Conservation (phyloP, 208 protist genomes). For the Leishmania arabica region DNA sequence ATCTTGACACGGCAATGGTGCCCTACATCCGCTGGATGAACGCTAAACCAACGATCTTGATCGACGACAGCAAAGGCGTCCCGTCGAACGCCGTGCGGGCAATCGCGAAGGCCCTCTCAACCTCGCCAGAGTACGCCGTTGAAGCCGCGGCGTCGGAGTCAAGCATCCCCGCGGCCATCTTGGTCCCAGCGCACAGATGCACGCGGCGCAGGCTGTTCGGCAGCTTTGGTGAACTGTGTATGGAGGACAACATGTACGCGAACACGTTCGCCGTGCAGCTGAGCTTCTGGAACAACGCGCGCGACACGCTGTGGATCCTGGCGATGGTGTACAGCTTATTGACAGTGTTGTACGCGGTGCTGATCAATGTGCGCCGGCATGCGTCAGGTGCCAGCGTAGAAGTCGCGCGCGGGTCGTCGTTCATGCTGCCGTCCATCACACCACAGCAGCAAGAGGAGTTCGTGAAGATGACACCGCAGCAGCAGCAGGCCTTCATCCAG, state of each 20-base stretch:
- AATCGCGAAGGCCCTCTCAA: neutral
- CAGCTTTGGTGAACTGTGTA: slow-evolving; percentile 56
- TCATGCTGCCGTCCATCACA: slow-evolving; percentile 21
- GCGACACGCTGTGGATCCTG: slow-evolving; percentile 73
- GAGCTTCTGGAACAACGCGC: slow-evolving; percentile 61
- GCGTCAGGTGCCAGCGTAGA: neutral
- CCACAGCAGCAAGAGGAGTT: slow-evolving; percentile 45
- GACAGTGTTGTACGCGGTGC: slow-evolving; percentile 55
- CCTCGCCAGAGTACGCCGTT: neutral
- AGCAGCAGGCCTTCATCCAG: slow-evolving; percentile 54
- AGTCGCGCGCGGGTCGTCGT: neutral
- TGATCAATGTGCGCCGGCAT: slow-evolving; percentile 53
- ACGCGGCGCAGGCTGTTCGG: slow-evolving; percentile 38
- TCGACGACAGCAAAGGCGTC: neutral
- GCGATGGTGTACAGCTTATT: slow-evolving; percentile 64
- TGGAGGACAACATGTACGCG: slow-evolving; percentile 68
- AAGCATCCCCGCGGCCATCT: neutral
- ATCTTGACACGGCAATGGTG: slow-evolving; percentile 44
- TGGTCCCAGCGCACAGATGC: neutral
- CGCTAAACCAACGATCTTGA: slow-evolving; percentile 3
- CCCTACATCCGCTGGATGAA: slow-evolving; percentile 34
- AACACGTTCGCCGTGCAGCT: slow-evolving; percentile 68
- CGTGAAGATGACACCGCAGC: slow-evolving; percentile 46
- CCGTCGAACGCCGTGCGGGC: neutral
- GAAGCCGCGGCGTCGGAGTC: neutral